Conservation (phyloP, 768 basidiomycete species). For the Amanita fuliginea region DNA sequence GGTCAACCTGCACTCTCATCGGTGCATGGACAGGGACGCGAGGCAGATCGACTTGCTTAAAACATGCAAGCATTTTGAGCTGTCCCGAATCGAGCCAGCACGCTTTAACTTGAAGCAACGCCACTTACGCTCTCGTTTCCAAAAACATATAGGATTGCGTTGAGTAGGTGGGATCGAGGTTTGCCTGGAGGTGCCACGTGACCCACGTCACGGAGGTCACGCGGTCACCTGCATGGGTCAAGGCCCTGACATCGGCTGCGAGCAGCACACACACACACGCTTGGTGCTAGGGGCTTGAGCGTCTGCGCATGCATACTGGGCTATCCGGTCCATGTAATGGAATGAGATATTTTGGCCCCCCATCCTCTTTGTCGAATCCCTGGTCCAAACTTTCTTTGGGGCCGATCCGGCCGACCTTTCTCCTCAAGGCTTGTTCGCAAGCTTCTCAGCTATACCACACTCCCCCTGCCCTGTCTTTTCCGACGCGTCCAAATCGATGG, state of each 20-base stretch:
- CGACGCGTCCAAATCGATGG: background rate
- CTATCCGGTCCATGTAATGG: slow-evolving; percentile 25
- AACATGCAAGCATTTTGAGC: background rate
- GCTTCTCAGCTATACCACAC: background rate
- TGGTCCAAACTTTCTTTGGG: background rate
- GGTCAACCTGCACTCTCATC: slow-evolving; percentile 15
- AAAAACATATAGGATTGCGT: background rate
- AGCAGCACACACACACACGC: too few relatives aligned
- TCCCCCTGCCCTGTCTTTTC: background rate
- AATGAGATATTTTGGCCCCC: slow-evolving; percentile 18
- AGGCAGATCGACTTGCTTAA: slow-evolving; percentile 4
- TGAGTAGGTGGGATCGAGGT: slow-evolving; percentile 1
- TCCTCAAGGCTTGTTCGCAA: background rate
- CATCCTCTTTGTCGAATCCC: background rate
- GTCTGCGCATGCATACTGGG: slow-evolving; percentile 33
- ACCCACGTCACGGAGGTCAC: background rate
- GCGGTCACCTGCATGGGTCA: background rate
- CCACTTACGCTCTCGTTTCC: too few relatives aligned
- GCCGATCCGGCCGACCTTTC: background rate
- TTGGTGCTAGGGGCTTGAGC: slow-evolving; percentile 1
- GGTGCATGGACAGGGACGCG: background rate
- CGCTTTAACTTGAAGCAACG: background rate
- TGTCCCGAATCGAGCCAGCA: background rate
- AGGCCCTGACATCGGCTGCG: background rate
- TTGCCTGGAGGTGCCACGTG: slow-evolving; percentile 1